Percentiles rank a stretch among this genome's conserved stretches.
Conservation (phyloP, 1,284 basidiomycete genomes). For the Ustanciosporium gigantosporum region DNA sequence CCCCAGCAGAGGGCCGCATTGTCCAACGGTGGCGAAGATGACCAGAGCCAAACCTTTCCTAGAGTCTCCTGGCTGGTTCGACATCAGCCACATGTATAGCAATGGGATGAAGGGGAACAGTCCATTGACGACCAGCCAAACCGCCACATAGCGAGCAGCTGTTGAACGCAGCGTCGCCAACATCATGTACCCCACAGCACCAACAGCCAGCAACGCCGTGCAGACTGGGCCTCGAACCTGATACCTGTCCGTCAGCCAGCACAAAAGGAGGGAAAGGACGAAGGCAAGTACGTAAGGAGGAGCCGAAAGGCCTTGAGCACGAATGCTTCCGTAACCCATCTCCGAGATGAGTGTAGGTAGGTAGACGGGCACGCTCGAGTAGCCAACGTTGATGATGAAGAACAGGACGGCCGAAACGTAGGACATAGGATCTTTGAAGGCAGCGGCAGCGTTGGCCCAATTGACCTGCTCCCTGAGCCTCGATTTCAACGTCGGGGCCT, state of each 20-base stretch:
- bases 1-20: constrained; percentile 48
- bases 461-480: constrained; percentile 7
- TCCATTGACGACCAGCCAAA: constrained; percentile 43
- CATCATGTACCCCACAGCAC: constrained; percentile 49
- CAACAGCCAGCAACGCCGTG: constrained; percentile 36
- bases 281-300: constrained; percentile 54
- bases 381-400: constrained; percentile 56
- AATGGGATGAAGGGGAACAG: constrained; percentile 54
- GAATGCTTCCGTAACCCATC: constrained; percentile 48
- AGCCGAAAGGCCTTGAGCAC: constrained; percentile 43
- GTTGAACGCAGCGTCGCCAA: constrained; percentile 36
- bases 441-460: constrained; percentile 24
- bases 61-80: constrained; percentile 44
- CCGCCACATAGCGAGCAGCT: constrained; percentile 29
- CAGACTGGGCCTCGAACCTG: constrained; percentile 46
- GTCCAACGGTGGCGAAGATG: constrained; percentile 51
- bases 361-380: constrained; percentile 54
- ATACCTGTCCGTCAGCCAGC: constrained; percentile 34
- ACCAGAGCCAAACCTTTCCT: constrained; percentile 43
- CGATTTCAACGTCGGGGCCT: background rate
- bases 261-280: constrained; percentile 19
- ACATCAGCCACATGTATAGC: constrained; percentile 49
- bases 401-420: constrained; percentile 42
- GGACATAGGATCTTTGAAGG: constrained; percentile 44
- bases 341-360: constrained; percentile 50